Conservation (phyloP, 805 yeast genomes). For the Metschnikowia vanudenii region DNA sequence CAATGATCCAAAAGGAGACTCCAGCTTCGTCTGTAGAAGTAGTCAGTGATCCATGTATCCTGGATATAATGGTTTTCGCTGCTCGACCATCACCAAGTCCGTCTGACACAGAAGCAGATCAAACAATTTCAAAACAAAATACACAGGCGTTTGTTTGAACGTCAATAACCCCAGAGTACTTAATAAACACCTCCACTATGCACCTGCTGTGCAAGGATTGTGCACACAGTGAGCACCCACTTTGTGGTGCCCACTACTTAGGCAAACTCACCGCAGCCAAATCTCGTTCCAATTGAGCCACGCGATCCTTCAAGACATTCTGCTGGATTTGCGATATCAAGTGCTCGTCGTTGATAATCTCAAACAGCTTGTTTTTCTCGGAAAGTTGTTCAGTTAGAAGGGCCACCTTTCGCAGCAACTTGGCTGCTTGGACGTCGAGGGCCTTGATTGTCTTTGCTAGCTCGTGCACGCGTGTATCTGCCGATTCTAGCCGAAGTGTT, state of each 20-base stretch:
- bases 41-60: no score
- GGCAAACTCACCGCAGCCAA: neutral
- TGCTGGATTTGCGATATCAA: slow-evolving; percentile 58
- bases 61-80: no score
- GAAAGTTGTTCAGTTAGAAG: slow-evolving; percentile 28
- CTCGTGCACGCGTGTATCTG: slow-evolving; percentile 20
- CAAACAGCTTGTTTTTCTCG: slow-evolving; percentile 57
- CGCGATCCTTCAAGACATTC: slow-evolving; percentile 42
- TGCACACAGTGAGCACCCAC: no score
- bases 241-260: neutral
- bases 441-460: slow-evolving; percentile 15
- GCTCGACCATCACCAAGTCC: no score
- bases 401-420: slow-evolving; percentile 19
- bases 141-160: no score
- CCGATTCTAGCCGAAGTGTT: slow-evolving; percentile 27
- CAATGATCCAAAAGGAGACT: no score
- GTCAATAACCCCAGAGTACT: no score
- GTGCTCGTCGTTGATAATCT: slow-evolving; percentile 64
- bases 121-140: no score
- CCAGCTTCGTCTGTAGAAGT: no score
- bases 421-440: slow-evolving; percentile 10
- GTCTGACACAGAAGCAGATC: no score
- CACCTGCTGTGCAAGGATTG: no score
- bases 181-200: no score
- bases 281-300: slow-evolving; percentile 33